Percentiles rank a stretch among this genome's conserved stretches.
Evolutionary conservation across 768 basidiomycete genomes (phyloP).

Genomic region (Clitopilus passeckerianus): DNA sequence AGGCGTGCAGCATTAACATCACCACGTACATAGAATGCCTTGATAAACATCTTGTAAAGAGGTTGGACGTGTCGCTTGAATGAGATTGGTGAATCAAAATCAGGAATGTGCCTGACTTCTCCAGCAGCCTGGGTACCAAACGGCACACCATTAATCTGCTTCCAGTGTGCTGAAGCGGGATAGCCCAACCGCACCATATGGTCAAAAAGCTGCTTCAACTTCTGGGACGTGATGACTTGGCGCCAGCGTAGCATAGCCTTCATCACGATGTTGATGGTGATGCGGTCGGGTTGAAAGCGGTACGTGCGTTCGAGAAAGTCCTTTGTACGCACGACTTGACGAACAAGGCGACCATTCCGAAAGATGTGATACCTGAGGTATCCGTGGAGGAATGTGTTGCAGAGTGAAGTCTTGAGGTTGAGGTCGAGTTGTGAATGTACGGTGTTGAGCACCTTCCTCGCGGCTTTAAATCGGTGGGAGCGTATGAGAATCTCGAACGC

Average conservation of each 20-base stretch:
- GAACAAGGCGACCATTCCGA: constrained; percentile 41
- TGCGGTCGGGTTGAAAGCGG: constrained; percentile 57
- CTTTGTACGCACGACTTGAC: constrained; percentile 34
- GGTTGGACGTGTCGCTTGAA: constrained; percentile 61
- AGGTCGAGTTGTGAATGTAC: constrained; percentile 21
- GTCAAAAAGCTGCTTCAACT: constrained; percentile 59
- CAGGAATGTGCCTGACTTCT: constrained; percentile 25
- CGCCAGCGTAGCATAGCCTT: constrained; percentile 55
- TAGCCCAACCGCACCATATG: constrained; percentile 57
- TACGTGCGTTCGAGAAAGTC: constrained; percentile 35
- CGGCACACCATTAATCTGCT: constrained; percentile 28
- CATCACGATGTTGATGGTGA: constrained; percentile 67
- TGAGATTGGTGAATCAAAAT: constrained; percentile 37
- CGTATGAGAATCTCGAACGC: constrained; percentile 34
- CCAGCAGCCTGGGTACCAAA: constrained; percentile 30
- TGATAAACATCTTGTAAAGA: constrained; percentile 70
- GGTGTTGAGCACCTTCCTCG: constrained; percentile 33
- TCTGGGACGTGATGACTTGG: constrained; percentile 30
- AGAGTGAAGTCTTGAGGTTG: constrained; percentile 35
- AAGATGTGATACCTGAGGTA: constrained; percentile 22
- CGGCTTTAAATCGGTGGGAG: constrained; percentile 37
- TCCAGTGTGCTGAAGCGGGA: constrained; percentile 32
- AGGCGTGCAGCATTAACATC: constrained; percentile 49
- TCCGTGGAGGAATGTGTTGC: constrained; percentile 55
- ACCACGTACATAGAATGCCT: constrained; percentile 49